Percentiles rank a stretch among this genome's conserved stretches.
Conservation (phyloP, 306 rosid genomes). For the Sechiopsis laciniata region DNA sequence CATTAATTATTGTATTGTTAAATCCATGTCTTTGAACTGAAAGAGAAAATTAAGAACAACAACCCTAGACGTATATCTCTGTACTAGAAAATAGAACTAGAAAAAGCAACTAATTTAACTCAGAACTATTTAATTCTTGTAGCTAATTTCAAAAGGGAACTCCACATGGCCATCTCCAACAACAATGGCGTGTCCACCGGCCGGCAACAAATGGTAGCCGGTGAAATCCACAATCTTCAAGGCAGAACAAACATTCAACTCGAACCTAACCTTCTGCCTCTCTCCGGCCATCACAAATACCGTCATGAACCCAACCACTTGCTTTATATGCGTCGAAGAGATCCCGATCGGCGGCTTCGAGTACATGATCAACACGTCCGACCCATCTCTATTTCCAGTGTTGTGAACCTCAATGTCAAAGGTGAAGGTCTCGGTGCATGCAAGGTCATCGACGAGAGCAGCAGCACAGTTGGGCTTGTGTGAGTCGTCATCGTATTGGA, state of each 20-base stretch:
- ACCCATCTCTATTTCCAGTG: slow-evolving; percentile 24
- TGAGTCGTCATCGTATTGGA: background rate
- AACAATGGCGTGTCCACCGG: slow-evolving; percentile 25
- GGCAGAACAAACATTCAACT: slow-evolving; percentile 17
- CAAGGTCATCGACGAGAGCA: slow-evolving; percentile 18
- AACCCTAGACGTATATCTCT: too few relatives aligned
- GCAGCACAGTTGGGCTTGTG: slow-evolving; percentile 8
- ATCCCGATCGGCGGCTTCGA: slow-evolving; percentile 26
- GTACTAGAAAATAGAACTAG: too few relatives aligned
- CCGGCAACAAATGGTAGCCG: slow-evolving; percentile 20
- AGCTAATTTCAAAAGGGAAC: background rate
- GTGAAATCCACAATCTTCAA: slow-evolving; percentile 22
- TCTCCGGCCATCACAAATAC: slow-evolving; percentile 25
- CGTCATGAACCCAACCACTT: slow-evolving; percentile 27
- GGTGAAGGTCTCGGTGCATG: background rate
- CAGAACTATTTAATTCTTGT: too few relatives aligned
- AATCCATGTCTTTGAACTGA: too few relatives aligned
- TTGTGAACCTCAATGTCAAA: slow-evolving; percentile 22
- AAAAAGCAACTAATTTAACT: too few relatives aligned
- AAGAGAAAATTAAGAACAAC: too few relatives aligned
- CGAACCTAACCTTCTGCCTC: background rate
- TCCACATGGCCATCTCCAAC: slow-evolving; percentile 13
- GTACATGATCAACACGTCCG: slow-evolving; percentile 23
- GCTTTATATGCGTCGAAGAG: slow-evolving; percentile 16
- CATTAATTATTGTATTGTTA: too few relatives aligned